Evolutionary conservation across 164 flowering plant species (phyloP).

Genomic region (Macadamia integrifolia): DNA sequence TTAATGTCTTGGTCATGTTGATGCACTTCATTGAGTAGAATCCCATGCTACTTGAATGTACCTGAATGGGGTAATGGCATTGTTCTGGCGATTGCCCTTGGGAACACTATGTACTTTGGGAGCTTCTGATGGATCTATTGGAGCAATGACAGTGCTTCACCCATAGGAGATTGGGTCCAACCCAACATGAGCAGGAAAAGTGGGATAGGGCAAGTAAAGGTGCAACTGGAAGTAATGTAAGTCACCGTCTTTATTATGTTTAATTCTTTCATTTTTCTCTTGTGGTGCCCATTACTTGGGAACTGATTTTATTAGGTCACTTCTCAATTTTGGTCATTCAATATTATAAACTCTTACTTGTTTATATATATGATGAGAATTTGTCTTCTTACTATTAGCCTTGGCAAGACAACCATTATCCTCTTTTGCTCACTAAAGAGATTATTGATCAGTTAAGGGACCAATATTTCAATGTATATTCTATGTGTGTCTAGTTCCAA

Average conservation of each 20-base stretch:
- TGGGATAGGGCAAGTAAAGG: conserved; percentile 91
- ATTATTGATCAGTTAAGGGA: conserved; percentile 82
- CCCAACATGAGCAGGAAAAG: conserved; percentile 79
- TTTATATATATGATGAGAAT: too few relatives aligned
- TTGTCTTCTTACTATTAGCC: too few relatives aligned
- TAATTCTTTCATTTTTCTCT: neutral
- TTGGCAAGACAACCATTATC: too few relatives aligned
- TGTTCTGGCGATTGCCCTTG: too few relatives aligned
- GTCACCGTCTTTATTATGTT: conserved; percentile 15
- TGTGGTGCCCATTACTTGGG: neutral
- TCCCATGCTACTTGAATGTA: too few relatives aligned
- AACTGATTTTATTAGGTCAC: neutral
- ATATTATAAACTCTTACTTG: too few relatives aligned
- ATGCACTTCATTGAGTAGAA: too few relatives aligned
- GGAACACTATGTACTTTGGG: too few relatives aligned
- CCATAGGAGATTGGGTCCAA: conserved; percentile 77
- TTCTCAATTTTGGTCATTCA: neutral
- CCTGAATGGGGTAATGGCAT: too few relatives aligned
- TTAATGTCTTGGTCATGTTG: too few relatives aligned
- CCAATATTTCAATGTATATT: conserved; percentile 61
- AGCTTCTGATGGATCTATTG: too few relatives aligned
- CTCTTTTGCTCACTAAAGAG: conserved; percentile 15
- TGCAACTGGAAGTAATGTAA: conserved; percentile 86
- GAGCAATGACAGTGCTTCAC: conserved; percentile 13
- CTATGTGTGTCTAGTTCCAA: too few relatives aligned